Base-by-base conservation (phyloP, 1,284 basidiomycete species). In the Rhodotorula mucilaginosa region DNA sequence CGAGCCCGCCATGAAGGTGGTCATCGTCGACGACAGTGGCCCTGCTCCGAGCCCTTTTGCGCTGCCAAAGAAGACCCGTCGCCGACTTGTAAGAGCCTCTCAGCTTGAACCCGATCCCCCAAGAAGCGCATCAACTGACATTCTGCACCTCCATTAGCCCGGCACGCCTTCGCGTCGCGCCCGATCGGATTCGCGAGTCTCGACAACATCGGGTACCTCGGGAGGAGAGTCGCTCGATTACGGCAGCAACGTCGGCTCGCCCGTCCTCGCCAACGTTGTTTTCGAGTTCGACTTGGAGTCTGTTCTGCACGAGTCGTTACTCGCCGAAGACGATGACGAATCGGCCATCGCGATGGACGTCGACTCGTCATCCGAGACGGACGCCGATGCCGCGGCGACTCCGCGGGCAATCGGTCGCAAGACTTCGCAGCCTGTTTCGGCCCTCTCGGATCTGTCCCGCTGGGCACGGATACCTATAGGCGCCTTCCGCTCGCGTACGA, bases 391-490 rank as follows among this genome's bases (percentile, higher is more conserved):
- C n/a, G 26, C 65, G 0, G 31, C 58, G 19, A 52, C 65, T 44
- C 39, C 39, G 2, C 39, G 39, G 39, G 39, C 39, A 10, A 44
- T 44, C 10, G 59, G 57, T 29, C 59, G 59, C 46, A 59, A 58
- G 19, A 59, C 64, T 31, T 39, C 64, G 34, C 66, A 69, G 54
- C 44, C 66, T 0, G 29, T 34, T 13, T 29, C 48, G 23, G 65
- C 68, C 6, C 60, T 79, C 12, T 71, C 74, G 48, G 79, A 79
- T 54, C 69, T 79, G 19, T 76, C 76, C 15, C 70, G 79, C 1
- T 80, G 79, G 79, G 72, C 67, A 56, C 73, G 78, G 16, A 75
- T 80, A 46, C 79, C 79, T 8, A 80, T 80, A 52, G 78, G 78
- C 52, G 78, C 79, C 7, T 80, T 78, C 73, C 64, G 79, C 44